Conservation (phyloP, 1,284 basidiomycete species). For the Taiwanofungus camphoratus region DNA sequence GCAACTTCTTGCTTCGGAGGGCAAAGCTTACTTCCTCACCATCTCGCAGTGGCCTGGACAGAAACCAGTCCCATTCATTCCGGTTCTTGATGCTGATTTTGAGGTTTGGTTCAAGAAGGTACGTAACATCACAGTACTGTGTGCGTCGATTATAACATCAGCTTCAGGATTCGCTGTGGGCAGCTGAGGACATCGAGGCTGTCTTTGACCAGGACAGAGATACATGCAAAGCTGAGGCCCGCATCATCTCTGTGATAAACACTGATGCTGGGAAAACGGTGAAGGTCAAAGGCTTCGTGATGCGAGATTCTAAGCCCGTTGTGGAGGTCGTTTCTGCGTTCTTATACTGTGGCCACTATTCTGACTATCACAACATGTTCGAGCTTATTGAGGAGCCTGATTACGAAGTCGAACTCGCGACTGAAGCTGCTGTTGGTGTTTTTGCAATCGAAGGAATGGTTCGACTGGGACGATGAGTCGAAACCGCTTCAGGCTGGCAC, state of each 20-base stretch:
- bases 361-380: conserved; percentile 94
- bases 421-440: conserved; percentile 83
- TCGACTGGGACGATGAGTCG: conserved; percentile 87
- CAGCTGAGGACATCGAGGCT: conserved; percentile 96
- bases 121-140: too few relatives aligned
- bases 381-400: conserved; percentile 87
- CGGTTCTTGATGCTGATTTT: conserved; percentile 87
- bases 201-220: conserved; percentile 98
- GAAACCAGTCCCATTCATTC: conserved; percentile 98
- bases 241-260: conserved; percentile 87
- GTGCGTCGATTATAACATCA: too few relatives aligned
- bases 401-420: conserved; percentile 74
- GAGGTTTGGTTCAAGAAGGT: conserved; percentile 99
- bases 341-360: conserved; percentile 93
- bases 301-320: conserved; percentile 70
- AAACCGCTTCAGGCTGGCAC: conserved; percentile 77
- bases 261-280: conserved; percentile 91
- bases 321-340: conserved; percentile 95
- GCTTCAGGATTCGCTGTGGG: conserved; percentile 90
- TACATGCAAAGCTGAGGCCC: conserved; percentile 85
- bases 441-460: conserved; percentile 97
- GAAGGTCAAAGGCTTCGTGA: conserved; percentile 85
- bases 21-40: conserved; percentile 92
- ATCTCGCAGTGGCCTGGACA: conserved; percentile 94
- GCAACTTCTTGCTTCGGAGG: conserved; percentile 92